phyloP scores from a whole-genome alignment of 768 basidiomycete species.

The Infundibulicybe gibba region DNA sequence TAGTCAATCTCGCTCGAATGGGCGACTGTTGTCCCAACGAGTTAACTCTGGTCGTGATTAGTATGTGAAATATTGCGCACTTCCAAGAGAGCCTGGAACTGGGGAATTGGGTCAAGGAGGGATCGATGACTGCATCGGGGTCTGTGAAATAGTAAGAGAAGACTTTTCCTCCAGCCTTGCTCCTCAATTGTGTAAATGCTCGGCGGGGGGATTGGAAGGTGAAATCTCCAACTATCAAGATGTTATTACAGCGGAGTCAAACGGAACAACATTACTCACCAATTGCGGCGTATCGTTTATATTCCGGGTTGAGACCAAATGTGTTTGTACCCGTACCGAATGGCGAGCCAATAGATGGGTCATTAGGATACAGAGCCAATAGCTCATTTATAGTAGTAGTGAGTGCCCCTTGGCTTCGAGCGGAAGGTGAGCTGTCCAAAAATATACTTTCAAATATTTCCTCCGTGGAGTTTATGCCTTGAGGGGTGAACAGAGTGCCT shows the following conservation, averaged over 20 bases:
- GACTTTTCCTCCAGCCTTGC: constrained; percentile 2
- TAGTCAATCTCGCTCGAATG: constrained; percentile 30
- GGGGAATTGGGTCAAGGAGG: not conserved
- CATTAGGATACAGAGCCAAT: constrained; percentile 33
- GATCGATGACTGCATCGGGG: constrained; percentile 7
- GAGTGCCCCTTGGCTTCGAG: constrained; percentile 15
- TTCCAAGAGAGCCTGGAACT: too few relatives aligned
- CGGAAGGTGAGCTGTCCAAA: constrained; percentile 15
- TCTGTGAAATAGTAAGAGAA: constrained; percentile 13
- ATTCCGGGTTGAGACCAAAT: constrained; percentile 30
- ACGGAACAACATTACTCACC: not conserved
- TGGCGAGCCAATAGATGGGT: constrained; percentile 37
- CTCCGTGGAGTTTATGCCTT: constrained; percentile 16
- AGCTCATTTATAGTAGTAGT: constrained; percentile 11
- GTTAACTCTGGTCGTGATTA: too few relatives aligned
- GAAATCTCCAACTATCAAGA: constrained; percentile 18
- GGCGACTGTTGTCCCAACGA: constrained; percentile 12
- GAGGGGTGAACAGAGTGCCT: constrained; percentile 34
- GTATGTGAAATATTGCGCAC: too few relatives aligned
- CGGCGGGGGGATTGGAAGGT: constrained; percentile 11
- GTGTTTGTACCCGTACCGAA: constrained; percentile 38
- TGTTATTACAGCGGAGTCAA: too few relatives aligned
- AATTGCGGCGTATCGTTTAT: constrained; percentile 26
- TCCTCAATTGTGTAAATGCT: constrained; percentile 1
- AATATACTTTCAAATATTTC: constrained; percentile 20